Percentiles rank a stretch among this genome's conserved stretches.
phyloP scores from a whole-genome alignment of 2,329 filamentous ascomycete species.

The Colletotrichum musae region DNA sequence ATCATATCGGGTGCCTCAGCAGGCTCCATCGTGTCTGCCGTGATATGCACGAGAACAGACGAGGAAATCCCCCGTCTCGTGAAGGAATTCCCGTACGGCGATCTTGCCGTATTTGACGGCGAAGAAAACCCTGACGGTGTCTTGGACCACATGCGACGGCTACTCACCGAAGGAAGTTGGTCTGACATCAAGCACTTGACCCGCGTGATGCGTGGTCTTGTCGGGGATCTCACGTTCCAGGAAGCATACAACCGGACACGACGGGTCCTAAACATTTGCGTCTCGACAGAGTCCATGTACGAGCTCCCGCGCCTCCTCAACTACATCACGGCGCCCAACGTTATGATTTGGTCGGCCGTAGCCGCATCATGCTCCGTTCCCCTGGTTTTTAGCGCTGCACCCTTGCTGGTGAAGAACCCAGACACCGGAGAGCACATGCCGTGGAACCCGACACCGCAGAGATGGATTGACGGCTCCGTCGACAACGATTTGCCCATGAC shows the following conservation, averaged over 20 bases:
- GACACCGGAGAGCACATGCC: conserved; percentile 81
- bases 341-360: conserved; percentile 96
- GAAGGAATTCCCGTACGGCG: conserved; percentile 81
- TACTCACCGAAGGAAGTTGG: conserved; percentile 86
- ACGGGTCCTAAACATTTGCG: conserved; percentile 92
- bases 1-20: conserved; percentile 92
- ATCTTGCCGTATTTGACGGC: conserved; percentile 84
- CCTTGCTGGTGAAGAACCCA: conserved; percentile 87
- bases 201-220: conserved; percentile 82
- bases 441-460: conserved; percentile 89
- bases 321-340: conserved; percentile 93
- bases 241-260: conserved; percentile 96
- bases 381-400: conserved; percentile 84
- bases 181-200: conserved; percentile 88
- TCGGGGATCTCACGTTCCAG: conserved; percentile 94
- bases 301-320: conserved; percentile 91
- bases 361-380: conserved; percentile 97
- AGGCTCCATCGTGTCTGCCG: conserved; percentile 87
- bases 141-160: conserved; percentile 77
- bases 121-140: conserved; percentile 71
- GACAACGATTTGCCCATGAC: conserved; percentile 96
- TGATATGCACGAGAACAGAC: conserved; percentile 83
- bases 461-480: conserved; percentile 95
- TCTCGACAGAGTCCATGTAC: conserved; percentile 89
- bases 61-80: conserved; percentile 82